Base-by-base conservation (phyloP, 805 yeast genomes). In the Candida andamanensis region DNA sequence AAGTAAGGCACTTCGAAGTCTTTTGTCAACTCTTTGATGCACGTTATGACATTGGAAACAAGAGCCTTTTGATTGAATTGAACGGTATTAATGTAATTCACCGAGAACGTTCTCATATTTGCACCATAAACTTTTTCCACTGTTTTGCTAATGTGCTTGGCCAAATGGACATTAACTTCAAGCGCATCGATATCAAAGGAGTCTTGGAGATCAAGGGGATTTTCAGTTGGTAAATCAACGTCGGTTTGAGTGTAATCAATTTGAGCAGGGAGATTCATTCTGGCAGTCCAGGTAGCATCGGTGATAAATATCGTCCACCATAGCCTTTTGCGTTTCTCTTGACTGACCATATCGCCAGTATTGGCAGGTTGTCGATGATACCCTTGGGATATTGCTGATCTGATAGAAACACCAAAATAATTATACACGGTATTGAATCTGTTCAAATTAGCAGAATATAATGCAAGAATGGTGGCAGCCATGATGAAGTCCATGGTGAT, bases 301-400 rank as follows among this genome's bases (percentile, higher is more conserved):
- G 59, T 52, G 9, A 62, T 56, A 35, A 59, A 64, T 1, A 60
- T 52, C 3, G 67, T 50, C 70, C 70, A 64, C 67, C 68, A 64
- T 15, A 64, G 35, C 17, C 69, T 49, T 36, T 61, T 62, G 6
- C 51, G 44, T 30, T 55, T 59, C 28, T 63, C 69, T 8, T 39
- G 31, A 4, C 9, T 8, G 8, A 39, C 27, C 18, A 25, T 16
- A 6, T 24, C 27, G 4, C 23, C 25, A 8, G 30, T 20, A 27
- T 39, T 35, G 17, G 30, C 19, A 18, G 43, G 39, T 29, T 57
- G 60, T 10, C 70, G 46, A 41, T 63, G 70, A 33, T 46, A 56
- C 5, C 66, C 64, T 26, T 45, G 55, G 15, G 66, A 56, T 6
- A 62, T 60, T 0, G 67, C 60, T 1, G 61, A 49, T 15, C 67